Base-by-base conservation (phyloP, 192 early-diverging fungal genomes). In the Piromyces sp. region DNA sequence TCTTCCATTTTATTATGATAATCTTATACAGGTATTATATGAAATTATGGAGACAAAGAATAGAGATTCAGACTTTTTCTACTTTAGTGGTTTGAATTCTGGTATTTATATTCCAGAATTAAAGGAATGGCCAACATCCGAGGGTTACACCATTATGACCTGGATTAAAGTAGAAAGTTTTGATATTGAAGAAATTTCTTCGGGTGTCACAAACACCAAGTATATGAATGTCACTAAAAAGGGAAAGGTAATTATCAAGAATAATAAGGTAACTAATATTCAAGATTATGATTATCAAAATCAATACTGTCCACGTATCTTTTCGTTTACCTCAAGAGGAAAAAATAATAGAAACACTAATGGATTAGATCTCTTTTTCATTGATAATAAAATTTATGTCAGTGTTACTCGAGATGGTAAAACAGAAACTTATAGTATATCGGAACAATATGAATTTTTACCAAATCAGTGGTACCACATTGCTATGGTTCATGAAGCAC, bases 391-490 rank as follows among this genome's bases (percentile, higher is more conserved):
- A 22, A 28, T 68, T 9, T 68, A 68, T 68, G n/a, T 68, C 2
- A 68, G 9, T n/a, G 9, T 68, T n/a, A 9, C 26, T n/a, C 26
- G 51, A 5, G 51, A 68, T 68, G 22, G n/a, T 2, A 68, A 68
- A n/a, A 17, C 4, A 22, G 42, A 51, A 22, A 51, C 19, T 17
- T 51, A 51, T 68, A 68, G 51, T 30, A 80, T 82, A 30, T 92
- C 93, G 79, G 87, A 88, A 14, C 82, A 81, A 19, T 89, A 88
- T 82, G 84, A 86, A 15, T 91, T 93, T 81, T 83, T 88, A 33
- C 83, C 88, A 31, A 88, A 89, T 12, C 87, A 83, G 30, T 94
- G 93, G 93, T 91, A 91, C 79, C 93, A 94, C 81, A 79, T 93
- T 26, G 91, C 86, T 0, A 81, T 94, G 17, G 92, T 94, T 3